Evolutionary conservation across 2,329 filamentous ascomycete species (phyloP), one percentile per base, ranked within the genome.

Genomic region (Cordyceps militaris): DNA sequence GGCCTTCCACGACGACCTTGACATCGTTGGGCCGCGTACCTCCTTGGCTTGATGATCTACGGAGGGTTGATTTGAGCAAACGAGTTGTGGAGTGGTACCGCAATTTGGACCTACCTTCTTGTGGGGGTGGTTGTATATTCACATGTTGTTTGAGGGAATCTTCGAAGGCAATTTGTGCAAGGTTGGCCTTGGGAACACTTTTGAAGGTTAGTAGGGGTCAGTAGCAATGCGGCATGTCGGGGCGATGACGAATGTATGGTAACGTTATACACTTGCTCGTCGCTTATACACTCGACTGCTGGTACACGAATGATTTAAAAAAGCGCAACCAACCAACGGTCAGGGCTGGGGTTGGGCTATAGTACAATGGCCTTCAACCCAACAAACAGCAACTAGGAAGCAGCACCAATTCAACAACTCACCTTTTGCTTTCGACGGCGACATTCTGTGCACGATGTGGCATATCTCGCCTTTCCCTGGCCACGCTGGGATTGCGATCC

Each of bases 121-220:
- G 58, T 50, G 14, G 51, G 43, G 36, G 66, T 63, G 26, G 58
- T 56, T 28, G 59, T 65, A 58, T 82, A 82, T 61, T 79, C 73
- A 65, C 79, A 82, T 7, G 69, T 63, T 1, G 79, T 79, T 54
- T 75, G 76, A 0, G 79, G 79, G 60, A 79, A 82, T 30, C 79
- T 73, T 38, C 79, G 75, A 24, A 73, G 69, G 61, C 79, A 82
- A 63, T 82, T 80, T 44, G 74, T 75, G 67, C 79, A 82, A 14
- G 79, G 79, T 30, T 79, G 77, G 26, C 75, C 74, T 62, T 80
- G 78, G 62, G 80, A 79, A 64, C 79, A 82, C 79, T 82, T 60
- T 38, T 59, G 4, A 24, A 42, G 49, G 49, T 52, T 16, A 49
- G 52, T 53, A 50, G 5, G 43, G 30, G 28, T 4, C 9, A 24